Base-by-base conservation (phyloP, 805 yeast genomes). In the Teunomyces cretensis region DNA sequence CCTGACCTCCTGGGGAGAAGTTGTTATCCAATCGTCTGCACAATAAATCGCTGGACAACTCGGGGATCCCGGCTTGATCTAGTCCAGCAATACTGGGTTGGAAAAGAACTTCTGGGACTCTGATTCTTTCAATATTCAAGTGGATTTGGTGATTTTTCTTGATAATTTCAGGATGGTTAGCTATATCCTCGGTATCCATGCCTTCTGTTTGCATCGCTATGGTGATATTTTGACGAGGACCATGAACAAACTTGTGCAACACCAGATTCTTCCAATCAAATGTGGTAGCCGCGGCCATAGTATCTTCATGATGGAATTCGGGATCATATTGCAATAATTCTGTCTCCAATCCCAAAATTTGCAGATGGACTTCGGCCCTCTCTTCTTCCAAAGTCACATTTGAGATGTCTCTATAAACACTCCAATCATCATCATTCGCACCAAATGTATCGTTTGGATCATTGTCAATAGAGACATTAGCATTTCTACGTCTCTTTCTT, bases 381-480 rank as follows among this genome's bases (percentile, higher is more conserved):
- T 80, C 79, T 54, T 89, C 96, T 47, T 85, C 90, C 53, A 90
- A 88, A 19, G 83, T 84, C 13, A 75, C 84, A 50, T 78, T 80
- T 14, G 88, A 80, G 45, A 90, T 86, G 58, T 88, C 94, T 55
- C 94, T 78, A 61, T 92, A 92, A 13, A 89, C 83, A 16, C 86
- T 81, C 97, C 97, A 92, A 64, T 94, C 99, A 45, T 87, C 96
- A 60, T 92, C 98, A 57, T 89, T 83, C 2, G 96, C 91, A 45
- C 97, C 98, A 65, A 92, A 91, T 0, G 91, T 88, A 65, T 92
- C 98, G 56, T 83, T 88, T 12, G 95, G 96, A 62, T 89, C 97
- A 53, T 88, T 88, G 57, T 88, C 96, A 28, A 87, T 84, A 1
- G 90, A 81, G 0, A 83, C 80, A 53, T 77, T 80, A 6, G 74